Evolutionary conservation across 2,329 filamentous ascomycete species (phyloP), one percentile per base, ranked within the genome.

Genomic region (Xylaria sp.): DNA sequence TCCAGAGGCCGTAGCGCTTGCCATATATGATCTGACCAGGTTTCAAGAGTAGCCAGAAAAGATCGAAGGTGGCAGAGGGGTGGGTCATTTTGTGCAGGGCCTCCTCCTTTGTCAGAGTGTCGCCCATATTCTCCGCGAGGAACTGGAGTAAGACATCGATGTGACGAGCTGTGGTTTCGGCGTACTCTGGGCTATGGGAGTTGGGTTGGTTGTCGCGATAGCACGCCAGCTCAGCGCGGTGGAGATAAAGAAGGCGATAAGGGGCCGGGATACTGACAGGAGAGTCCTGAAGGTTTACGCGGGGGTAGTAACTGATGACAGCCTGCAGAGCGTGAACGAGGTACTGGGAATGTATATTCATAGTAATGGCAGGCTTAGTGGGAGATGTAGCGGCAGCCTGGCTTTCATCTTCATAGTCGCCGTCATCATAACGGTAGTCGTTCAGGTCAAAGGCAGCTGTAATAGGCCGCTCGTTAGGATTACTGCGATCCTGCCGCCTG

Each of bases 241-340:
- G 79, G 60, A 84, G 82, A 46, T 80, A 75, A 19, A 85, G 73
- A n/a, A 81, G 71, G 4, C 73, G 72, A 65, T 83, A 85, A 1
- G 83, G 83, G 3, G 77, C 76, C 17, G 73, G 73, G 64, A 84
- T 74, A 21, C 65, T 70, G 56, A 80, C 70, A 8, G 54, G 69
- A 8, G 75, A 74, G 33, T 69, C 75, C 1, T 74, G 68, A 41
- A 81, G 73, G 43, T 72, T 73, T 58, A 78, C 73, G 33, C 75
- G 73, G 3, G 81, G 81, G 63, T 83, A 83, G 64, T 83, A 83
- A 19, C 73, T 74, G 6, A 84, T 76, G 6, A 83, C 76, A 10
- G 81, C 80, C 41, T 72, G 75, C 2, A 85, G 73, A 1, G 81
- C 81, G 52, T 80, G 77, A 62, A 80, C 75, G 25, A 85, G 75